These are phyloP conservation scores for Phyllosticta paracitricarpa DNA, from an alignment of 2,329 filamentous ascomycete species.

Conservation along the genomic window DNA sequence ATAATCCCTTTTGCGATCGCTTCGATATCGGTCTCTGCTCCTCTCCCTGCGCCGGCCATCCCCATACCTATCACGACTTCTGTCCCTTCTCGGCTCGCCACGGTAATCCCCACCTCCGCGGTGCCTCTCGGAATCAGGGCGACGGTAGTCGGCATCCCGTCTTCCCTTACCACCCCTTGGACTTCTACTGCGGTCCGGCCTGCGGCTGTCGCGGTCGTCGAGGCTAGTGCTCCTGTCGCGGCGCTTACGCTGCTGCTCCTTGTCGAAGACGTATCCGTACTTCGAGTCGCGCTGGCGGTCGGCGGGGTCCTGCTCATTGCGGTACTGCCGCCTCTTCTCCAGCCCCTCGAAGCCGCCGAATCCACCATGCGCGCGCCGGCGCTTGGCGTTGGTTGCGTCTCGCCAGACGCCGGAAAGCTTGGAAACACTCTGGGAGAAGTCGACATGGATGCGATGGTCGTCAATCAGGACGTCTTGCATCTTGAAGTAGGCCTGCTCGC, in stretches of 20 bases:
- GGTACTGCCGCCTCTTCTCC: conserved; percentile 85
- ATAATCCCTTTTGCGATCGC: conserved; percentile 18
- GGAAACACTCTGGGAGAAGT: conserved; percentile 90
- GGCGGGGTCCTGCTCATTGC: conserved; percentile 39
- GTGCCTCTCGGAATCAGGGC: conserved; percentile 14
- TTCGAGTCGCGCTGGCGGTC: conserved; percentile 33
- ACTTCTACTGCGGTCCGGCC: conserved; percentile 31
- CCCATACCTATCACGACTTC: conserved; percentile 31
- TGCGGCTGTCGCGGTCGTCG: conserved; percentile 14
- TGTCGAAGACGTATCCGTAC: conserved; percentile 76
- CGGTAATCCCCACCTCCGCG: conserved; percentile 20
- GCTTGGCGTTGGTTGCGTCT: conserved; percentile 72
- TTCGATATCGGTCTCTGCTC: conserved; percentile 20
- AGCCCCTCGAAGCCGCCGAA: conserved; percentile 85
- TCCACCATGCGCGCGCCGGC: conserved; percentile 53
- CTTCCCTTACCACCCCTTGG: conserved; percentile 18
- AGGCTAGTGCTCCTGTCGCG: conserved; percentile 11
- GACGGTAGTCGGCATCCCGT: conserved; percentile 13
- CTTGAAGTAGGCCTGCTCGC: conserved; percentile 94
- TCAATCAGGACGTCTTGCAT: conserved; percentile 98
- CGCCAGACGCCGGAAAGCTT: conserved; percentile 87
- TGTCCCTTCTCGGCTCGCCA: conserved; percentile 24
- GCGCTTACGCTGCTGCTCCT: conserved; percentile 47
- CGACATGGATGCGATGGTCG: conserved; percentile 93
- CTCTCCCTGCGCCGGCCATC: conserved; percentile 17